Evolutionary conservation across 2,329 filamentous ascomycete genomes (phyloP), one percentile per base, ranked within the genome.

Genomic region (Aspergillus tubingensis): DNA sequence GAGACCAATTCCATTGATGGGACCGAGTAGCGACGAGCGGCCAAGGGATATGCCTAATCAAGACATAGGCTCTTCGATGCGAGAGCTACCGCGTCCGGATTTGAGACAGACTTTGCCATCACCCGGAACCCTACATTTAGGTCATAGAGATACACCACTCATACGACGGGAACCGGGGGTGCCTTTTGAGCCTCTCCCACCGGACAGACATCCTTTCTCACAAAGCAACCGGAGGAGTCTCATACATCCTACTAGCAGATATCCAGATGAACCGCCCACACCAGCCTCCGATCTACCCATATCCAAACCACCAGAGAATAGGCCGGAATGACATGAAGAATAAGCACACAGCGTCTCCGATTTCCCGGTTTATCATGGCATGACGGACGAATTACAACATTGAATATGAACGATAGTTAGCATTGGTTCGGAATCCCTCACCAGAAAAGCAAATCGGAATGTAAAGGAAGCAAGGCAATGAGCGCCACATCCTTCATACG

Each of bases 351-450:
- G 44, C 48, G 27, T 60, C 51, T 60, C n/a, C 25, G 53, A 44
- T 55, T 55, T 52, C 19, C 59, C 57, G 47, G 36, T 54, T 59
- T 38, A 60, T 62, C 54, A 49, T 56, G 39, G 60, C 57, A 66
- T 48, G 62, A 66, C 63, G 62, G 67, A 70, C 62, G 67, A 71
- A 63, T 58, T 57, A 65, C 62, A 59, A 63, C 59, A 63, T 65
- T 63, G 50, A 61, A 68, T 62, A 70, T 64, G 66, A 72, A 67
- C 67, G 67, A 72, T 72, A 73, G 70, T 72, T 66, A 69, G 68
- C 66, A 65, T 72, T 68, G 52, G 65, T 67, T 64, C 66, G 55
- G 64, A 65, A 61, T 58, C 17, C 50, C 59, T 61, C 63, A 61
- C 60, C 64, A 54, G 43, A 47, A 54, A 27, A 27, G 43, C 44